phyloP scores from a whole-genome alignment of 371 early-diverging fungal species.

The Syncephalastrum sp. region DNA sequence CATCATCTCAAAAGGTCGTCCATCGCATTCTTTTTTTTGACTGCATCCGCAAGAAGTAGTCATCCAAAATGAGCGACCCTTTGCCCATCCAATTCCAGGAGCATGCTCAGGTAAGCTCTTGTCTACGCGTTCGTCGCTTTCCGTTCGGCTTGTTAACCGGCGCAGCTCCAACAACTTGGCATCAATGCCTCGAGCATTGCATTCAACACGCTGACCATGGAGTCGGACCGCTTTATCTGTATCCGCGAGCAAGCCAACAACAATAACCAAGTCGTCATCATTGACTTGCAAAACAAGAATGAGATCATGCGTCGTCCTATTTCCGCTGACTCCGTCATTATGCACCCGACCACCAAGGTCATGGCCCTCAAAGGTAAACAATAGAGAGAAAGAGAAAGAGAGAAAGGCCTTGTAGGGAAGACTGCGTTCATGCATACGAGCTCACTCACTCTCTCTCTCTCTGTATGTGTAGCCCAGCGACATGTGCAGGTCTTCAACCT shows the following conservation, averaged over 20 bases:
- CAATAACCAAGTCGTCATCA: conserved; percentile 88
- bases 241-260: conserved; percentile 89
- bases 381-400: neutral
- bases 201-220: conserved; percentile 96
- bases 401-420: too few relatives aligned
- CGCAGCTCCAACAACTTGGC: conserved; percentile 87
- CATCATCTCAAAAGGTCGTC: too few relatives aligned
- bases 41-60: neutral
- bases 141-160: neutral
- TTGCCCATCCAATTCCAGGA: conserved; percentile 91
- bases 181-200: conserved; percentile 92
- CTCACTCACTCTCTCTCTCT: neutral
- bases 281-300: conserved; percentile 84
- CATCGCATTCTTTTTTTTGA: too few relatives aligned
- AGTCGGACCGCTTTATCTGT: conserved; percentile 97
- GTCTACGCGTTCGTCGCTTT: neutral
- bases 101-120: conserved; percentile 84
- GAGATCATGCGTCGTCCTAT: conserved; percentile 89
- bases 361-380: conserved; percentile 91
- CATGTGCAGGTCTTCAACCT: conserved; percentile 97
- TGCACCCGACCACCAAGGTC: conserved; percentile 91
- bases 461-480: conserved; percentile 63
- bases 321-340: conserved; percentile 96
- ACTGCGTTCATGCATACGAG: neutral
- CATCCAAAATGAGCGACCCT: conserved; percentile 59